Percentiles rank a stretch among this genome's conserved stretches.
phyloP scores from a whole-genome alignment of 352 stramenopile genomes.

The Phytophthora nicotianae region DNA sequence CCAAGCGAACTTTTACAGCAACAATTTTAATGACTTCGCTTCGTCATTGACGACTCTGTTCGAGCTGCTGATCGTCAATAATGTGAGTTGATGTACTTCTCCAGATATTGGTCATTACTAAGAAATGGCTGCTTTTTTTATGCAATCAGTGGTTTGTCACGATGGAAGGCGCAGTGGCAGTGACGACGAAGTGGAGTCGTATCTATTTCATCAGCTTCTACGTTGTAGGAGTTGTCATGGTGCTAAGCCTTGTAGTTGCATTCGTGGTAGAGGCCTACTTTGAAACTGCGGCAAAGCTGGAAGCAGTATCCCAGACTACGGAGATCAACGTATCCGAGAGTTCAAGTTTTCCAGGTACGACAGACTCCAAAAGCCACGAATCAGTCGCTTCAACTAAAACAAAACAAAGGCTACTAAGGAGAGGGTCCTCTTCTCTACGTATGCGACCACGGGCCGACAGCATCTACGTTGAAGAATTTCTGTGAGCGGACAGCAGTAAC shows the following conservation, averaged over 20 bases:
- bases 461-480: conserved; percentile 1
- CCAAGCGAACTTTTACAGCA: conserved; percentile 3
- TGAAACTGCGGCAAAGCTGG: conserved; percentile 1
- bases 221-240: conserved; percentile 1
- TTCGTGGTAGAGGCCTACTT: conserved; percentile 4
- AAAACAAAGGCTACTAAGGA: not conserved
- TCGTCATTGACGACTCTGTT: conserved; percentile 1
- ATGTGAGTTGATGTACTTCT: not conserved
- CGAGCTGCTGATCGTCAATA: conserved; percentile 4
- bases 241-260: conserved; percentile 1
- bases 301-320: not conserved
- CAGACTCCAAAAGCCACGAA: not conserved
- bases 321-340: not conserved
- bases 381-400: not conserved
- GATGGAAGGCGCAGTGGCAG: conserved; percentile 2
- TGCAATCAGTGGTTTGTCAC: conserved; percentile 1
- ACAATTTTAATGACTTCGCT: conserved; percentile 2
- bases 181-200: conserved; percentile 4
- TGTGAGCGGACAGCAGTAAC: not conserved
- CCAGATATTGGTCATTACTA: not conserved
- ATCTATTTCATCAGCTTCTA: conserved; percentile 3
- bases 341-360: not conserved
- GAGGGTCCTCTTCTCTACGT: not conserved
- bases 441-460: not conserved
- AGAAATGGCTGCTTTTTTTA: not conserved